Conservation (phyloP, 176 grass and related monocot genomes). For the Dactylis glomerata region DNA sequence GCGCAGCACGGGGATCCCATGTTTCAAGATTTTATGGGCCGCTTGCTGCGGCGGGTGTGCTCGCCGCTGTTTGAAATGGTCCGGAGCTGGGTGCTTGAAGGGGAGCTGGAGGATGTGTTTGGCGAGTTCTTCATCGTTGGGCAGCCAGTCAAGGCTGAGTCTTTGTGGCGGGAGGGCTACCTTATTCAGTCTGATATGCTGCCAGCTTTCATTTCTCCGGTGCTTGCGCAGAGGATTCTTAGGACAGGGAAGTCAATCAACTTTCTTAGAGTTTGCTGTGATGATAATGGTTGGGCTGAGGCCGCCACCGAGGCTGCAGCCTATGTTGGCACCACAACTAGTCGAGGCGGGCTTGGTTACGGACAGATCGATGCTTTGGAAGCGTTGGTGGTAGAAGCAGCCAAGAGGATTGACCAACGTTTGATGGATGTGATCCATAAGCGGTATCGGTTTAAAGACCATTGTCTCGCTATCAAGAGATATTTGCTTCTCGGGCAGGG, state of each 20-base stretch:
- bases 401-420: constrained; percentile 78
- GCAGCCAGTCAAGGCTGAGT: constrained; percentile 80
- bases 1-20: constrained; percentile 89
- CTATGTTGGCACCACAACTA: constrained; percentile 80
- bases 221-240: constrained; percentile 73
- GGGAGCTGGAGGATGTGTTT: constrained; percentile 86
- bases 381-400: constrained; percentile 79
- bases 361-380: constrained; percentile 87
- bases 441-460: constrained; percentile 78
- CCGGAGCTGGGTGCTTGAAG: constrained; percentile 77
- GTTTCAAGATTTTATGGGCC: constrained; percentile 84
- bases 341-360: constrained; percentile 80
- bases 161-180: constrained; percentile 87
- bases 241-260: constrained; percentile 95
- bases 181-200: constrained; percentile 82
- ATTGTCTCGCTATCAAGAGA: constrained; percentile 90
- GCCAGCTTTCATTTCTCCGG: constrained; percentile 83
- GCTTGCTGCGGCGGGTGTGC: constrained; percentile 68
- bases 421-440: constrained; percentile 93
- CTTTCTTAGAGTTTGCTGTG: constrained; percentile 89
- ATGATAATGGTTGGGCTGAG: constrained; percentile 83
- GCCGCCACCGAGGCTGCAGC: constrained; percentile 65
- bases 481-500: constrained; percentile 98
- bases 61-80: constrained; percentile 99
- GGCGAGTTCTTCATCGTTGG: constrained; percentile 85